Base-by-base conservation (phyloP, 345 rosid genomes). In the Bretschneidera sinensis region DNA sequence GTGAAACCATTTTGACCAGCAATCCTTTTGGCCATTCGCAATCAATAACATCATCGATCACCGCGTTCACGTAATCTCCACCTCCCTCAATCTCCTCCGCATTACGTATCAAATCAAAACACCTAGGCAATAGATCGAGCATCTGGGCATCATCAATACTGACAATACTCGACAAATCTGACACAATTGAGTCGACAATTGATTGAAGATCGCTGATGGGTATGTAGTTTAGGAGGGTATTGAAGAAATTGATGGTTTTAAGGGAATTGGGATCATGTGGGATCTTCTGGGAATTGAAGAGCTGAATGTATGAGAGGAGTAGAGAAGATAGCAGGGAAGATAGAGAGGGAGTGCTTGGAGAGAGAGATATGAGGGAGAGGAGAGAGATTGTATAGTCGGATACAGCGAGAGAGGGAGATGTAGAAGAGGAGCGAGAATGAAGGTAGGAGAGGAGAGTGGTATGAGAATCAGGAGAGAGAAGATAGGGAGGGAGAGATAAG, bases 81-180 rank as follows among this genome's bases (percentile, higher is more conserved):
- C 83, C 78, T 28, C 70, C 66, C 45, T 67, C 78, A 1, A 60
- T 20, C 50, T 72, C 80, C 33, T 62, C 70, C 2, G 74, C 65
- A 23, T 48, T 71, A 14, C 71, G 72, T 28, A 87, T 48, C 54
- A 81, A 57, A 52, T 74, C 68, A 35, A 87, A 72, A 69, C 90
- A 82, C 59, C 62, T 67, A 2, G 95, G 97, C 68, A 90, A 68
- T 64, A 90, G 62, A 63, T 87, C 92, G 43, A 90, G 80, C 74
- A 90, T 52, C 70, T 87, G 92, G 11, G 92, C 79, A 24, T 90
- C 97, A 55, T 85, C 97, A 14, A 75, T 61, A 33, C 57, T 65
- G n/a, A 28, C 63, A 34, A 81, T 28, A 19, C 54, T 60, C 0
- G 72, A 48, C 20, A 73, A 67, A 72, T 57, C 60, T 0, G 50